Percentiles rank a stretch among this genome's conserved stretches.
Conservation (phyloP, 2,329 filamentous ascomycete genomes). For the Canariomyces notabilis region DNA sequence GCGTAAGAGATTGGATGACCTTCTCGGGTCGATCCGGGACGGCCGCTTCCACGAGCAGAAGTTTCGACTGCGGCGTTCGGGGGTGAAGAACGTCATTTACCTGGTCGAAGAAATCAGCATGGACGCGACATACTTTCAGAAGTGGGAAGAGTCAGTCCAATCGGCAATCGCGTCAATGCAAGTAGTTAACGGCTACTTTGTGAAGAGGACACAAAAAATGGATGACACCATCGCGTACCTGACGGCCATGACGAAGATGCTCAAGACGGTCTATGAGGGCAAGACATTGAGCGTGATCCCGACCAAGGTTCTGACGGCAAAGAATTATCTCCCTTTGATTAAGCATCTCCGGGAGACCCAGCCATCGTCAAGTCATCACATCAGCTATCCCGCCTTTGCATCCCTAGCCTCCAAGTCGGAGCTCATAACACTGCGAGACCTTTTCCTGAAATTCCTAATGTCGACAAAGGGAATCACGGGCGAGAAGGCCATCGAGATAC, state of each 20-base stretch:
- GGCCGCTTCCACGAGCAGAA: conserved; percentile 82
- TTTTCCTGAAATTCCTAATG: conserved; percentile 84
- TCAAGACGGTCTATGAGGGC: conserved; percentile 60
- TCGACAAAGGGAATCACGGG: conserved; percentile 69
- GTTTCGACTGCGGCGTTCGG: conserved; percentile 67
- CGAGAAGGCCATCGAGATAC: conserved; percentile 75
- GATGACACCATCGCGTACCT: conserved; percentile 76
- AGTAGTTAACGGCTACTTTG: conserved; percentile 72
- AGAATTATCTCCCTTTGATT: conserved; percentile 62
- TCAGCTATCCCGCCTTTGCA: conserved; percentile 68
- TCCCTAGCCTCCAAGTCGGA: conserved; percentile 71
- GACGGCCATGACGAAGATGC: conserved; percentile 62
- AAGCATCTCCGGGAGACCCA: conserved; percentile 52
- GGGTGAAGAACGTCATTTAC: conserved; percentile 72
- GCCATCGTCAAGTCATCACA: conserved; percentile 48
- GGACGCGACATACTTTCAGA: conserved; percentile 46
- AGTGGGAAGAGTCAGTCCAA: conserved; percentile 62
- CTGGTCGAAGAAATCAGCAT: conserved; percentile 69
- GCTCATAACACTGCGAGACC: conserved; percentile 64
- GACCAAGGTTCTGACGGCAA: conserved; percentile 54
- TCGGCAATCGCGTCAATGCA: conserved; percentile 73
- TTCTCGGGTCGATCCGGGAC: conserved; percentile 76
- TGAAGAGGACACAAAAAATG: conserved; percentile 69
- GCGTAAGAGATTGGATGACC: conserved; percentile 73
- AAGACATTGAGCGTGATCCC: conserved; percentile 60